Evolutionary conservation across 2,329 filamentous ascomycete species (phyloP).

Genomic region (Pyricularia grisea): DNA sequence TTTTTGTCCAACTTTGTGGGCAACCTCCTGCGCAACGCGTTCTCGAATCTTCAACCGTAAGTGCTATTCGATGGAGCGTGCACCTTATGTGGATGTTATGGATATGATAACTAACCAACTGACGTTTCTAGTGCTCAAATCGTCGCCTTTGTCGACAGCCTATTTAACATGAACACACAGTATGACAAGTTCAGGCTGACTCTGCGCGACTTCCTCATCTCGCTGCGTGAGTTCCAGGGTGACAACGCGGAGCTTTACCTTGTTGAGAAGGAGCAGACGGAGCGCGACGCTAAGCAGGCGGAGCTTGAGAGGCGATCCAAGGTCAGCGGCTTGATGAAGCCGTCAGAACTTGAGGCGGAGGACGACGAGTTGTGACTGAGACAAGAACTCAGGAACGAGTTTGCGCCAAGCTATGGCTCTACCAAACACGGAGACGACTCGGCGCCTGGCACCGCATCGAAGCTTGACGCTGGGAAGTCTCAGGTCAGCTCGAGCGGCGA

Average conservation of each 20-base stretch:
- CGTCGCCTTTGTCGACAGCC: conserved; percentile 75
- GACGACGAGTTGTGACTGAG: conserved; percentile 85
- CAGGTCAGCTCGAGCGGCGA: conserved; percentile 23
- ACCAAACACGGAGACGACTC: background rate
- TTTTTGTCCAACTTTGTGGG: conserved; percentile 85
- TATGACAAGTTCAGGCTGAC: conserved; percentile 93
- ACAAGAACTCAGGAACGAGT: conserved; percentile 56
- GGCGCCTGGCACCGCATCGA: background rate
- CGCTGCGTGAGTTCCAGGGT: conserved; percentile 90
- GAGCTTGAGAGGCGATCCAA: conserved; percentile 90
- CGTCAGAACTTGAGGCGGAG: conserved; percentile 84
- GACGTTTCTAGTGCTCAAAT: conserved; percentile 61
- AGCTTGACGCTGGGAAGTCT: background rate
- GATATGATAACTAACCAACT: background rate
- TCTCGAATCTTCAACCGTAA: conserved; percentile 85
- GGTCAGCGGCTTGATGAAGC: conserved; percentile 91
- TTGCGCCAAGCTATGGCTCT: conserved; percentile 28
- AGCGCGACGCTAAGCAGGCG: conserved; percentile 73
- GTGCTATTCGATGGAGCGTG: conserved; percentile 24
- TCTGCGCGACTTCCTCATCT: conserved; percentile 93
- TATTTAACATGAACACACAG: conserved; percentile 82
- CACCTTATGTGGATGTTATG: background rate
- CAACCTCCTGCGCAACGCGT: conserved; percentile 76
- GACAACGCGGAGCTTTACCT: conserved; percentile 92
- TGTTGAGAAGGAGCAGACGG: conserved; percentile 89